A percentile compares a stretch with the other conserved stretches of the same genome.
Evolutionary conservation across 176 grass and related monocot genomes (phyloP).

Genomic region (Eragrostis nindensis): DNA sequence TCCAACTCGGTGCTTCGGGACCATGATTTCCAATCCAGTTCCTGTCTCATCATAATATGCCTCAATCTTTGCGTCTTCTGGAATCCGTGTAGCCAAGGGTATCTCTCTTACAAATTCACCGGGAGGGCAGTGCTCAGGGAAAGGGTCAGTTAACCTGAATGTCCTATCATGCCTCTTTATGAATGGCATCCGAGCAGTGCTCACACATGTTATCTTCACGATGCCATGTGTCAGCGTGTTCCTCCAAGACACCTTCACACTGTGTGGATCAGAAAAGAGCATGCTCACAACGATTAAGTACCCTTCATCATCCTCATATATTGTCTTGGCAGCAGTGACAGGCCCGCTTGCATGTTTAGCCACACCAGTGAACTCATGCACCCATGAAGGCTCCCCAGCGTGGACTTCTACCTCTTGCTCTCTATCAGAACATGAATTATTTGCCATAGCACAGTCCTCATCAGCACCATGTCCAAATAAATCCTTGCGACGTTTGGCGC

Average conservation of each 20-base stretch:
- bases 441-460: constrained; percentile 58
- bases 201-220: constrained; percentile 76
- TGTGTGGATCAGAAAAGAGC: constrained; percentile 62
- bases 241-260: constrained; percentile 74
- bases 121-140: constrained; percentile 65
- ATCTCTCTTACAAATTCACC: constrained; percentile 79
- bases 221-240: constrained; percentile 66
- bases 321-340: constrained; percentile 74
- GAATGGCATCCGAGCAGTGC: constrained; percentile 59
- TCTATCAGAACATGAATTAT: constrained; percentile 64
- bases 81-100: constrained; percentile 71
- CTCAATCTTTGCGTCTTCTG: constrained; percentile 72
- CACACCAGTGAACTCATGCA: constrained; percentile 66
- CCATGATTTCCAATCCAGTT: constrained; percentile 71
- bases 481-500: constrained; percentile 63
- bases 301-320: constrained; percentile 76
- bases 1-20: constrained; percentile 68
- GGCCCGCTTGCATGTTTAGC: constrained; percentile 67
- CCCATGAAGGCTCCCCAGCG: constrained; percentile 59
- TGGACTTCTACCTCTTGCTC: constrained; percentile 67
- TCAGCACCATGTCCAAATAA: constrained; percentile 47
- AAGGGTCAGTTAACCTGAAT: constrained; percentile 64
- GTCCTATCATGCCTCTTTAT: constrained; percentile 67
- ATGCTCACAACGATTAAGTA: constrained; percentile 70
- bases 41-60: constrained; percentile 78